phyloP scores from a whole-genome alignment of 352 stramenopile genomes.

The Phytophthora citrophthora region DNA sequence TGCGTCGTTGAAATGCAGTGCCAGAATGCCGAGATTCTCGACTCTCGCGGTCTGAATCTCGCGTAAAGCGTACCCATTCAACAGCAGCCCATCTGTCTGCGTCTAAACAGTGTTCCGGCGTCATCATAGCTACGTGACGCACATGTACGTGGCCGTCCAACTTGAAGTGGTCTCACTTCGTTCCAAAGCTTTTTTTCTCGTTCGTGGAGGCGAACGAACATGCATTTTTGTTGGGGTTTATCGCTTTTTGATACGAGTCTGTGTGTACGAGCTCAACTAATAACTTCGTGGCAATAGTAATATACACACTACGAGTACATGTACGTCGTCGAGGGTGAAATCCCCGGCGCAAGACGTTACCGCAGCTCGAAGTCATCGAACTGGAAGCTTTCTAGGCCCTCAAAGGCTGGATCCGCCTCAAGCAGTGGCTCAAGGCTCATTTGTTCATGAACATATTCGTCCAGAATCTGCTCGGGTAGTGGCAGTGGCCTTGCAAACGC shows the following conservation, averaged over 20 bases:
- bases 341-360: slow-evolving; percentile 3
- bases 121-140: slow-evolving; percentile 4
- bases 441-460: slow-evolving; percentile 20
- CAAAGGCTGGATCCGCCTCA: not conserved
- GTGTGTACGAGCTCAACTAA: slow-evolving; percentile 19
- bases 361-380: slow-evolving; percentile 28
- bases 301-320: slow-evolving; percentile 14
- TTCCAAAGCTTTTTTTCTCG: slow-evolving; percentile 9
- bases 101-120: not conserved
- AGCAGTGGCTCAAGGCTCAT: slow-evolving; percentile 7
- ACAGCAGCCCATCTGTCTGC: not conserved
- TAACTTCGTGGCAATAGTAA: slow-evolving; percentile 12
- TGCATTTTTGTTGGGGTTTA: slow-evolving; percentile 25
- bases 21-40: too few relatives aligned
- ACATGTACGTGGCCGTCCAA: not conserved
- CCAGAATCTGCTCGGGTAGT: slow-evolving; percentile 25
- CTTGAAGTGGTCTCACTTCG: not conserved
- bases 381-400: slow-evolving; percentile 11
- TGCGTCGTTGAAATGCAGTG: too few relatives aligned
- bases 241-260: slow-evolving; percentile 8
- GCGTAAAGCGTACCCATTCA: not conserved
- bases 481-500: slow-evolving; percentile 6
- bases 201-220: slow-evolving; percentile 12
- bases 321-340: not conserved
- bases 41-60: not conserved